Evolutionary conservation across 2,329 filamentous ascomycete genomes (phyloP).

Genomic region (Epichloe sibirici): DNA sequence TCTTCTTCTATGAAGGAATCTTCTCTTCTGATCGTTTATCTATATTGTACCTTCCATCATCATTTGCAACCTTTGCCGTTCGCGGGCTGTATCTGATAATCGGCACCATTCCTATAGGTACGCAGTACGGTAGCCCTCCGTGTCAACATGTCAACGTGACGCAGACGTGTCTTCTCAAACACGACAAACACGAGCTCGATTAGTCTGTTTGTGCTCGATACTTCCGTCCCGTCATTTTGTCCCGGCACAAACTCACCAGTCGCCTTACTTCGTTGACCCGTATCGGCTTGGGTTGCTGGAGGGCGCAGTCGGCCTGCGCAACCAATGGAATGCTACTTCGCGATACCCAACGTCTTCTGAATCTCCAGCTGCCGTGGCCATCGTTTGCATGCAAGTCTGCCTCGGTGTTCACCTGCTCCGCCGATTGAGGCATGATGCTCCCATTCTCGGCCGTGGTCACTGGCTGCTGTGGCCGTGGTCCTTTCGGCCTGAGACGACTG

Average conservation of each 20-base stretch:
- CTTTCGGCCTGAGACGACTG: background rate
- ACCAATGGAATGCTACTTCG: conserved; percentile 13
- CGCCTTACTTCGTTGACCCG: conserved; percentile 18
- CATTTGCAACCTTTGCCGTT: background rate
- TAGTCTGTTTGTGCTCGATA: conserved; percentile 12
- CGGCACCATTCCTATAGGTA: background rate
- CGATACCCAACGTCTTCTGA: conserved; percentile 11
- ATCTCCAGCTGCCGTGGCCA: conserved; percentile 5
- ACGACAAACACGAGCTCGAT: background rate
- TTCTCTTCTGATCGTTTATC: background rate
- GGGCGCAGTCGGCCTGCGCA: conserved; percentile 15
- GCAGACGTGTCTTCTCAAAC: background rate
- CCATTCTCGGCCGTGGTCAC: background rate
- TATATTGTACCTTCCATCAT: background rate
- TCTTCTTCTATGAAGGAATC: too few relatives aligned
- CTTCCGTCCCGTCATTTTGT: conserved; percentile 11
- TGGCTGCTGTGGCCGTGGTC: background rate
- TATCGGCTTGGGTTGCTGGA: conserved; percentile 21
- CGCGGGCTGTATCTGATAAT: background rate
- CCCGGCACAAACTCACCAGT: conserved; percentile 18
- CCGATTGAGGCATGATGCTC: background rate
- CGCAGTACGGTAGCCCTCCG: too few relatives aligned
- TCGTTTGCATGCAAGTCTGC: background rate
- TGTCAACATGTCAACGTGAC: background rate
- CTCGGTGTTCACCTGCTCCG: background rate